Evolutionary conservation across 345 rosid species (phyloP), one percentile per base, ranked within the genome.

Genomic region (Acer negundo): DNA sequence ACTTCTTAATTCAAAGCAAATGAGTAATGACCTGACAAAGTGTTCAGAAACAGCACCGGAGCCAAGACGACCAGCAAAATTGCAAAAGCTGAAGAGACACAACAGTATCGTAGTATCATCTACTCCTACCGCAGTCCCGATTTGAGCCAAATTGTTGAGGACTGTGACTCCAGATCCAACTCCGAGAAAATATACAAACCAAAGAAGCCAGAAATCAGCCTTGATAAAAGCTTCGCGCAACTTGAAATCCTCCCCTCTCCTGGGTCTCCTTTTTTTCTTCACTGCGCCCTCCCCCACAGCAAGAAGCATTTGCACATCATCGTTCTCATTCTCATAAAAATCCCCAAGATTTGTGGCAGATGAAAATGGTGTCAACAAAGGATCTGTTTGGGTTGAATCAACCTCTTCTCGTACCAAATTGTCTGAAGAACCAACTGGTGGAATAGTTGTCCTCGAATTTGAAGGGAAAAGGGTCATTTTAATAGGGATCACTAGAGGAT

Each of bases 131-230:
- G 97, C 93, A 74, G 84, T 55, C 12, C 98, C 98, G 42, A 96
- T 89, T 86, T 96, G 99, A 61, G 99, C 96, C 89, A 96, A 90
- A 85, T 96, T 94, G 85, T 96, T 96, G 53, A 92, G 90, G 80
- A 94, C 87, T 0, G 99, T 94, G 46, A 92, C 86, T 31, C 99
- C 99, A 67, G 99, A 80, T 83, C 98, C 99, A 72, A 87, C 93
- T 63, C 98, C 99, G 1, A 92, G 89, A 85, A 96, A 96, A 79
- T 88, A 94, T 17, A 82, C 86, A 70, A 85, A 59, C 98, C 98
- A 94, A 62, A 96, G 98, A 77, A 97, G 97, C 99, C 99, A 97
- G 84, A 91, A 97, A 82, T 97, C 98, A 49, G 97, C 97, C 90
- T 94, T 94, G 76, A 90, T 75, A 63, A 92, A 82, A 71, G 91